phyloP scores from a whole-genome alignment of 2,329 filamentous ascomycete genomes.

The Leptographium procerum region DNA sequence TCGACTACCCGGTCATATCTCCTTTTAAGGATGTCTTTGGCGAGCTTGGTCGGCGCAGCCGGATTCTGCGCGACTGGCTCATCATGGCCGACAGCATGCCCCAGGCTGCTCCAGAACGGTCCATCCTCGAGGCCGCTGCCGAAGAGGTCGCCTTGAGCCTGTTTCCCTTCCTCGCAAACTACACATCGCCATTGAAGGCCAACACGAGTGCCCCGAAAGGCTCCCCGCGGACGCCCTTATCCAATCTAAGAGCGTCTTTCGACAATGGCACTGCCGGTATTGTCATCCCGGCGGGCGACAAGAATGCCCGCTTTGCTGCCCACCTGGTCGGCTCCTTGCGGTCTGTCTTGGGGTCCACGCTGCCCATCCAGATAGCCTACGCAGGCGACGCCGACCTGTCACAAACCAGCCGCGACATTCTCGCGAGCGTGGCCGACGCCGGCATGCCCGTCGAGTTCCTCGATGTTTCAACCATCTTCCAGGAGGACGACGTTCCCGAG shows the following conservation, averaged over 20 bases:
- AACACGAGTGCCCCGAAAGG: background rate
- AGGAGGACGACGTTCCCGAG: background rate
- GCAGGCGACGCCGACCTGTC: slow-evolving; percentile 2
- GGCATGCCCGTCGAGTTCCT: background rate
- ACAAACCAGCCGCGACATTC: background rate
- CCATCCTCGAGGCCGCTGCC: background rate
- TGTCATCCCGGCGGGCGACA: slow-evolving; percentile 2
- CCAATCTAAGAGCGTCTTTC: background rate
- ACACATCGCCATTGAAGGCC: background rate
- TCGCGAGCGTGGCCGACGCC: background rate
- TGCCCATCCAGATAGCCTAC: slow-evolving; percentile 4
- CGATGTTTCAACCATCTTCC: background rate
- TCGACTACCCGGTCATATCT: background rate
- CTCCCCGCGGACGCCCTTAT: background rate
- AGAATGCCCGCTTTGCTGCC: background rate
- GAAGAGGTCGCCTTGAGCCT: background rate
- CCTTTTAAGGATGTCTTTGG: slow-evolving; percentile 1
- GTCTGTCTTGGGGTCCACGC: background rate
- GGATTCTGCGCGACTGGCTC: background rate
- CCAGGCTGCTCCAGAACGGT: background rate
- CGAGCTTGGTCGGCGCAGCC: slow-evolving; percentile 1
- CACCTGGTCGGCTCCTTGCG: slow-evolving; percentile 1
- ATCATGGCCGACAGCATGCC: background rate
- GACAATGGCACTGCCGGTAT: background rate
- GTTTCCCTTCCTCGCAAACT: background rate